Evolutionary conservation across 2,329 filamentous ascomycete genomes (phyloP).

Genomic region (Aspergillus fumigatiaffinis): DNA sequence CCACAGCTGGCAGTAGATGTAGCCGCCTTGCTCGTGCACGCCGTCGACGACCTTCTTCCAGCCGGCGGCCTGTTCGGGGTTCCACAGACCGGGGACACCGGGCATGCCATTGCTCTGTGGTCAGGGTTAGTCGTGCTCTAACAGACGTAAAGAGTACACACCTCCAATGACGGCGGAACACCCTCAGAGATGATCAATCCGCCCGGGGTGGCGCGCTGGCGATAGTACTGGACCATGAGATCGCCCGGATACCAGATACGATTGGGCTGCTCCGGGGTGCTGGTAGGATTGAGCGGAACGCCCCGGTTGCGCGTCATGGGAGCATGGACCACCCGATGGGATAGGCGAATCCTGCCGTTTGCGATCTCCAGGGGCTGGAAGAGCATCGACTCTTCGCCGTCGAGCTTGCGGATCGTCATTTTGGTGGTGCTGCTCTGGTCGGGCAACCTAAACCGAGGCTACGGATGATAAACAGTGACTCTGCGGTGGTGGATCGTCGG

Average conservation of each 20-base stretch:
- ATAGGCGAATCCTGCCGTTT: constrained; percentile 47
- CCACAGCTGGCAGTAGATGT: constrained; percentile 42
- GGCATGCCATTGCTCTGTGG: constrained; percentile 37
- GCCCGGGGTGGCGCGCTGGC: constrained; percentile 35
- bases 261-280: constrained; percentile 46
- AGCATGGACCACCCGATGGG: constrained; percentile 50
- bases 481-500: no score
- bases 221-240: constrained; percentile 38
- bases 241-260: constrained; percentile 49
- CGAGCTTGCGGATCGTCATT: constrained; percentile 21
- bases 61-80: constrained; percentile 41
- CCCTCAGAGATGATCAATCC: constrained; percentile 38
- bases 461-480: background rate
- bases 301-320: constrained; percentile 54
- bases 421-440: background rate
- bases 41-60: constrained; percentile 51
- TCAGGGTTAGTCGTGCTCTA: background rate
- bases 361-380: constrained; percentile 44
- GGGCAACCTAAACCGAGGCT: background rate
- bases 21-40: constrained; percentile 49
- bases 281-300: constrained; percentile 41
- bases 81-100: constrained; percentile 33
- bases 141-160: constrained; percentile 20
- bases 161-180: constrained; percentile 36
- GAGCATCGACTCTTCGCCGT: constrained; percentile 33